These are phyloP conservation scores for Dactylellina haptotyla DNA, from an alignment of 2,329 filamentous ascomycete genomes.

Conservation along the genomic window DNA sequence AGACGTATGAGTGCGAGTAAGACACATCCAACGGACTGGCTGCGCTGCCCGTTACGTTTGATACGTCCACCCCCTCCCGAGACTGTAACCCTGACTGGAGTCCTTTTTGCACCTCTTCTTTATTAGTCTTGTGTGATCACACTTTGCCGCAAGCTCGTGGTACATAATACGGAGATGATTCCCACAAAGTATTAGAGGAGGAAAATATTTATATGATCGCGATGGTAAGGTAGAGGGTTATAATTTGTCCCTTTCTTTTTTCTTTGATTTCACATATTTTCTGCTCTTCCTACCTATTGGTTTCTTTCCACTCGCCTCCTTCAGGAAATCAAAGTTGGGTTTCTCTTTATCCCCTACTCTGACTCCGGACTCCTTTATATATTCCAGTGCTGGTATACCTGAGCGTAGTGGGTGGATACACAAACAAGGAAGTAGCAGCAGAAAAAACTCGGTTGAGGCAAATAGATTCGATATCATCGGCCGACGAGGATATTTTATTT, in stretches of 20 bases:
- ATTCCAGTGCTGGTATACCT: constrained; percentile 13
- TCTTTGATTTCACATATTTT: neutral
- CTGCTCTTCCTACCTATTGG: neutral
- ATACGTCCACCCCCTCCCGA: constrained; percentile 25
- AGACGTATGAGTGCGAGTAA: constrained; percentile 12
- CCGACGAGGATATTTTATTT: too few species aligned
- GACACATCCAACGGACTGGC: constrained; percentile 37
- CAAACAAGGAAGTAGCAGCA: constrained; percentile 11
- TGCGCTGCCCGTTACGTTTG: constrained; percentile 10
- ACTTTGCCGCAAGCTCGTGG: constrained; percentile 48
- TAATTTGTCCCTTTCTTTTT: neutral
- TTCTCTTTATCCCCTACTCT: constrained; percentile 2
- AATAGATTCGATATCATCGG: neutral
- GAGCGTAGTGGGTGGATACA: constrained; percentile 3
- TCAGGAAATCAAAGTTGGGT: neutral
- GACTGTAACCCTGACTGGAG: constrained; percentile 16
- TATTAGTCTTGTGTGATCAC: constrained; percentile 33
- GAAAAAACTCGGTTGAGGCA: neutral
- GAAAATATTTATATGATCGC: constrained; percentile 35
- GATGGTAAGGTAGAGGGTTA: constrained; percentile 2
- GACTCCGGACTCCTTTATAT: neutral
- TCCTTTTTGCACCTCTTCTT: constrained; percentile 20
- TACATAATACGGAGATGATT: constrained; percentile 55
- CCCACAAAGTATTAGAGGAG: constrained; percentile 37
- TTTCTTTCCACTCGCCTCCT: neutral